Percentiles rank a stretch among this genome's conserved stretches.
Conservation (phyloP, 306 rosid species). For the Quercus rubra region DNA sequence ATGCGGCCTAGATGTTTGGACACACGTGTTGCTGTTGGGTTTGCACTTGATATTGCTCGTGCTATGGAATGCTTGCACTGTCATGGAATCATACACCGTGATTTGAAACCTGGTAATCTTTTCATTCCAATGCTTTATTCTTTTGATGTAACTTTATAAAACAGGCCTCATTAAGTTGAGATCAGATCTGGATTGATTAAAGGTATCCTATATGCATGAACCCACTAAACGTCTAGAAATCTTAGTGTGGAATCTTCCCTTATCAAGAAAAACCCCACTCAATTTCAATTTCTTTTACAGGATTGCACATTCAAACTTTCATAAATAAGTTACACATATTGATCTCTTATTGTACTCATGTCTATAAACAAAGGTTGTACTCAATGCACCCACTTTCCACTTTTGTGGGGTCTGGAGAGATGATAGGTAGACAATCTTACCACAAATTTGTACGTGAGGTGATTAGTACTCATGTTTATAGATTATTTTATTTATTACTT, state of each 20-base stretch:
- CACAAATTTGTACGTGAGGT: too few relatives aligned
- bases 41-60: slow-evolving; percentile 84
- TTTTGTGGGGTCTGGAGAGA: too few relatives aligned
- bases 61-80: slow-evolving; percentile 96
- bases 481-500: background rate
- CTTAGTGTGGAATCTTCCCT: background rate
- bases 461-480: background rate
- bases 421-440: too few relatives aligned
- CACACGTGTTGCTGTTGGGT: slow-evolving; percentile 69
- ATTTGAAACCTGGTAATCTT: slow-evolving; percentile 83
- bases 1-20: slow-evolving; percentile 88
- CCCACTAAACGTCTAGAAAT: background rate
- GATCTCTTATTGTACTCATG: background rate
- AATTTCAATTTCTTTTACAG: background rate
- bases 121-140: slow-evolving; percentile 2
- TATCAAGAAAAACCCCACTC: background rate
- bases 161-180: background rate
- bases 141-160: background rate
- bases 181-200: background rate
- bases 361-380: too few relatives aligned
- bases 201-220: background rate
- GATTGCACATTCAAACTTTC: background rate
- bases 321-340: background rate
- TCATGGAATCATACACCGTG: slow-evolving; percentile 96
- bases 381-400: too few relatives aligned